A percentile compares a stretch with the other conserved stretches of the same genome.
These are phyloP conservation scores for Aspergillus ochraceus DNA, from an alignment of 2,329 filamentous ascomycete species.

Conservation along the genomic window DNA sequence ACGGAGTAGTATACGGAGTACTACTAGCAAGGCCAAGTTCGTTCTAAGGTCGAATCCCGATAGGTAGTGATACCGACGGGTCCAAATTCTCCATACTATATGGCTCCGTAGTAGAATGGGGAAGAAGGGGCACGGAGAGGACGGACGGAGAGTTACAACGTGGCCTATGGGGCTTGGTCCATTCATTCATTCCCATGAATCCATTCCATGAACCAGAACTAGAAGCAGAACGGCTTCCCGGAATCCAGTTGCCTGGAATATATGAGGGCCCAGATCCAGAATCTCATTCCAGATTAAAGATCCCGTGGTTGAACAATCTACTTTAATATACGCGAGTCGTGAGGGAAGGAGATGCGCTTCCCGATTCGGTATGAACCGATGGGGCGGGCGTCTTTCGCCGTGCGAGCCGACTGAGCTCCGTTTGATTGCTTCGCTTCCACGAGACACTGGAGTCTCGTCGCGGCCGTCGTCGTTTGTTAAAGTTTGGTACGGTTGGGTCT, in stretches of 20 bases:
- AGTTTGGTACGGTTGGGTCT: conserved; percentile 2
- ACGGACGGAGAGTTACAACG: neutral
- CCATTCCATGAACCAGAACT: neutral
- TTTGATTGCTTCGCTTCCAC: conserved; percentile 23
- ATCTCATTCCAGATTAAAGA: neutral
- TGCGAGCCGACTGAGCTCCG: no score
- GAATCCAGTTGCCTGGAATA: conserved; percentile 3
- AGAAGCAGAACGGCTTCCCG: neutral
- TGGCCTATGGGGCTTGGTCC: neutral
- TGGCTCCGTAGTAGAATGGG: no score
- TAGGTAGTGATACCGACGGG: neutral
- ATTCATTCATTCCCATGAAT: neutral
- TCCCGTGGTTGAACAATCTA: neutral
- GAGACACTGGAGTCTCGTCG: conserved; percentile 7
- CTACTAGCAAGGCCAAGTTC: neutral
- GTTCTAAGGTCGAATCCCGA: neutral
- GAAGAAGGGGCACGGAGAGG: no score
- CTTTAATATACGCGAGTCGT: neutral
- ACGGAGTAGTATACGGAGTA: neutral
- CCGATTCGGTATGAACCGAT: neutral
- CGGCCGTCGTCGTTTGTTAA: neutral
- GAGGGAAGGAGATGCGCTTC: neutral
- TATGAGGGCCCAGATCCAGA: neutral
- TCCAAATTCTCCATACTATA: no score
- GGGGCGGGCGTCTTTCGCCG: no score